phyloP scores from a whole-genome alignment of 2,329 filamentous ascomycete species.

The Ophiocordyceps camponoti-leonardi region DNA sequence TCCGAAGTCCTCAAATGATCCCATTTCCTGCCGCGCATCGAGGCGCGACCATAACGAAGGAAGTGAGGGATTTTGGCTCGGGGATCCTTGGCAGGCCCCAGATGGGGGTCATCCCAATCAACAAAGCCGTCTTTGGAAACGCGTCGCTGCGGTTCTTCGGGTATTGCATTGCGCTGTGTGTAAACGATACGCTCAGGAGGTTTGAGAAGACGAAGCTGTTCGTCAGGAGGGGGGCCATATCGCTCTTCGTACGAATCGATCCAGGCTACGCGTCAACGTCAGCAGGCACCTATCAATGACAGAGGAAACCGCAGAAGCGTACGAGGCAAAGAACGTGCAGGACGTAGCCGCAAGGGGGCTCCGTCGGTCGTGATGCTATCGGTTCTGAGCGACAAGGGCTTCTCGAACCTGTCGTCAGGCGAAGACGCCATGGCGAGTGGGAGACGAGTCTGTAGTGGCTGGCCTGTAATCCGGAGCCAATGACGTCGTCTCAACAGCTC shows the following conservation, averaged over 20 bases:
- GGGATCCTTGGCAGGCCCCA: constrained; percentile 15
- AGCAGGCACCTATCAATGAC: constrained; percentile 14
- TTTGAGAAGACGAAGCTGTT: constrained; percentile 21
- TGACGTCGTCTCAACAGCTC: neutral
- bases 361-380: constrained; percentile 3
- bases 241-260: constrained; percentile 28
- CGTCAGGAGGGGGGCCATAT: constrained; percentile 18
- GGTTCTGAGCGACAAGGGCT: constrained; percentile 1
- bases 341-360: constrained; percentile 7
- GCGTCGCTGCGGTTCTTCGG: constrained; percentile 20
- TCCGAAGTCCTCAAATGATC: constrained; percentile 41
- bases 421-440: constrained; percentile 3
- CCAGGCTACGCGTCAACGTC: constrained; percentile 29
- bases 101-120: constrained; percentile 19
- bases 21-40: constrained; percentile 33
- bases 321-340: constrained; percentile 14
- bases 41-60: constrained; percentile 28
- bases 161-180: constrained; percentile 24
- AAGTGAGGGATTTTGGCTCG: constrained; percentile 25
- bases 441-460: neutral
- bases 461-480: neutral
- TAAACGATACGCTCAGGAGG: constrained; percentile 20
- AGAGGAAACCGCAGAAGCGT: constrained; percentile 3
- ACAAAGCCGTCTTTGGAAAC: constrained; percentile 31
- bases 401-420: constrained; percentile 2